Evolutionary conservation across 805 yeast genomes (phyloP), one percentile per base, ranked within the genome.

Genomic region (Candida maris): DNA sequence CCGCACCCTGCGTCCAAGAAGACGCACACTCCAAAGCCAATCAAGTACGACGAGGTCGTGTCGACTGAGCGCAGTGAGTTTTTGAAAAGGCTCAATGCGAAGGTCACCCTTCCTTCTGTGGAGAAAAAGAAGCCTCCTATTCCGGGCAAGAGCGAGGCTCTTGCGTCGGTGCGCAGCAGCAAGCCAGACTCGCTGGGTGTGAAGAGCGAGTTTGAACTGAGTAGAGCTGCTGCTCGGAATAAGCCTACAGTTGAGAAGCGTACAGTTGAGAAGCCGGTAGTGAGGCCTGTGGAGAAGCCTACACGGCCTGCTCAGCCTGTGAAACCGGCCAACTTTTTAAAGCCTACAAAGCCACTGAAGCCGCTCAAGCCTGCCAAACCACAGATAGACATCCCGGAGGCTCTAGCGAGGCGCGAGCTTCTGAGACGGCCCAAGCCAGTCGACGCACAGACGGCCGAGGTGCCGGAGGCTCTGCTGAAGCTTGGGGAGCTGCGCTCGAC

Each of bases 401-500:
- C 64, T 1, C 38, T 60, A 22, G 37, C 37, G 19, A 47, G 37
- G 27, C 35, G 48, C 3, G 44, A 46, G 9, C 37, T 25, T 4
- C 35, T 58, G 34, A 44, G 34, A 19, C 46, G 43, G 27, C 32
- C 52, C 5, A 47, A 42, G 15, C 49, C 50, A 8, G 32, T 37
- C 2, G 47, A 39, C 5, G 49, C 39, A 31, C 40, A 41, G 16
- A 35, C 41, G 19, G 37, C 51, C 3, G 42, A 43, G 6, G 39
- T 43, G n/a, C 59, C 64, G 2, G 67, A 60, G 38, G 56, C 59
- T 7, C 22, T 51, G 12, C 22, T 36, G 20, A 44, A 38, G 26
- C 37, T 46, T 6, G 28, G 41, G 4, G 34, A 19, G 5, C 33
- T 51, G 19, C 46, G 38, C 25, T 34, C 46, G 17, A 25, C 38